Evolutionary conservation across 2,329 filamentous ascomycete genomes (phyloP).

Genomic region (Triangularia setosa): DNA sequence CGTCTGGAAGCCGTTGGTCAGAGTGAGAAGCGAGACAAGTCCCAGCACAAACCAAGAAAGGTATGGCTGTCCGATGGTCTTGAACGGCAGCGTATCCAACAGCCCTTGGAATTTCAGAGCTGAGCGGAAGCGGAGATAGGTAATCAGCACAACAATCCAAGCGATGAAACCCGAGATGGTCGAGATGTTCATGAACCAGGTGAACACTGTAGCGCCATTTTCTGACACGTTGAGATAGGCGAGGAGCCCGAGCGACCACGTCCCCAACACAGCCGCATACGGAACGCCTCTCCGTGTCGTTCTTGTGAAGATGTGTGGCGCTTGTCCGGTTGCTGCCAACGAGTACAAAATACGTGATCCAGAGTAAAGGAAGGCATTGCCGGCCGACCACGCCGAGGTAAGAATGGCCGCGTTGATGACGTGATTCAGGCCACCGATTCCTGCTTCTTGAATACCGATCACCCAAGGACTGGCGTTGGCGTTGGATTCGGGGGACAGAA

Average conservation of each 20-base stretch:
- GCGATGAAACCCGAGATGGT: slow-evolving; percentile 59
- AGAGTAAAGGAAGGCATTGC: slow-evolving; percentile 61
- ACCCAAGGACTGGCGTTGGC: slow-evolving; percentile 61
- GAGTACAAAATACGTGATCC: slow-evolving; percentile 67
- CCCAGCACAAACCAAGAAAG: slow-evolving; percentile 58
- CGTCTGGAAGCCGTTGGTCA: slow-evolving; percentile 72
- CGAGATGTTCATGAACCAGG: slow-evolving; percentile 68
- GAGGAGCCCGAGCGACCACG: slow-evolving; percentile 59
- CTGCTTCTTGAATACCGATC: slow-evolving; percentile 62
- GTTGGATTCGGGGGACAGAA: slow-evolving; percentile 53
- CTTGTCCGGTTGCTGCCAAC: slow-evolving; percentile 63
- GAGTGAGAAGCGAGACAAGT: slow-evolving; percentile 56
- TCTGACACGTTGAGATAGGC: slow-evolving; percentile 66
- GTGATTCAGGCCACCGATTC: slow-evolving; percentile 60
- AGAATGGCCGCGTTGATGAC: slow-evolving; percentile 67
- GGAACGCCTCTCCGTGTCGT: slow-evolving; percentile 62
- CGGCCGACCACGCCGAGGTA: slow-evolving; percentile 61
- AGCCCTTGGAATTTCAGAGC: slow-evolving; percentile 53
- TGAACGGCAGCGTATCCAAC: slow-evolving; percentile 48
- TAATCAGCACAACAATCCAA: slow-evolving; percentile 56
- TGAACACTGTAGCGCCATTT: slow-evolving; percentile 61
- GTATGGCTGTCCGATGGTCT: slow-evolving; percentile 55
- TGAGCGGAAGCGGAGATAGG: slow-evolving; percentile 56
- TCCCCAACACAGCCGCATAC: slow-evolving; percentile 49
- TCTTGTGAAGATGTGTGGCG: slow-evolving; percentile 56